phyloP scores from a whole-genome alignment of 257 asterid species.

The Lavandula angustifolia region DNA sequence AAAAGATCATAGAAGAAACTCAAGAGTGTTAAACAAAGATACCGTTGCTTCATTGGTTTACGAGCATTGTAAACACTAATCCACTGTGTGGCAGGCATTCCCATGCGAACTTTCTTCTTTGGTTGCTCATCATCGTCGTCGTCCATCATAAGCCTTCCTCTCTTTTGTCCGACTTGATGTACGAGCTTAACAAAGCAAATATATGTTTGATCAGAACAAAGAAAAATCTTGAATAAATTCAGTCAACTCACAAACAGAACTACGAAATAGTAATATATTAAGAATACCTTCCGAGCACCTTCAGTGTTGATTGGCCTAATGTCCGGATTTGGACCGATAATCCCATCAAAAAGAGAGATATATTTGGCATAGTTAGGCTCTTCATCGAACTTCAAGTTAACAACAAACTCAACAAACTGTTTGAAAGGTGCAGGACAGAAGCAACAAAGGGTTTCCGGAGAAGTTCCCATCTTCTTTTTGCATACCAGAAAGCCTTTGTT shows the following conservation, averaged over 20 bases:
- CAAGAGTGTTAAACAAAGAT: conserved; percentile 3
- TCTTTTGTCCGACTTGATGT: conserved; percentile 63
- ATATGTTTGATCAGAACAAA: not conserved
- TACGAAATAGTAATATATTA: conserved; percentile 5
- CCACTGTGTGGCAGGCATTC: conserved; percentile 74
- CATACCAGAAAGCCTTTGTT: conserved; percentile 72
- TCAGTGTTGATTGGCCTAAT: conserved; percentile 68
- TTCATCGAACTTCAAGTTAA: conserved; percentile 64
- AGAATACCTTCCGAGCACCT: conserved; percentile 66
- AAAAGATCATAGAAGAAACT: conserved; percentile 7
- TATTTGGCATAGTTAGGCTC: conserved; percentile 67
- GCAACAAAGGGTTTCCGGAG: conserved; percentile 64
- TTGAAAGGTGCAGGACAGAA: conserved; percentile 63
- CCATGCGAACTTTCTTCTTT: conserved; percentile 67
- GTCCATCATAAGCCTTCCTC: conserved; percentile 52
- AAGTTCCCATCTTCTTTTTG: conserved; percentile 74
- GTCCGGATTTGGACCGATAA: conserved; percentile 63
- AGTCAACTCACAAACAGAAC: conserved; percentile 11
- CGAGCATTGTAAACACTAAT: conserved; percentile 63
- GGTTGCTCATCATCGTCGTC: conserved; percentile 60
- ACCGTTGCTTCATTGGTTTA: conserved; percentile 74
- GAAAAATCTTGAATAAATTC: not conserved
- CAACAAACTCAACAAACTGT: conserved; percentile 59
- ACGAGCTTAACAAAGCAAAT: conserved; percentile 40
- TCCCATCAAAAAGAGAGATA: conserved; percentile 67